Percentiles rank a stretch among this genome's conserved stretches.
phyloP scores from a whole-genome alignment of 352 stramenopile species.

The Phytophthora nicotianae region DNA sequence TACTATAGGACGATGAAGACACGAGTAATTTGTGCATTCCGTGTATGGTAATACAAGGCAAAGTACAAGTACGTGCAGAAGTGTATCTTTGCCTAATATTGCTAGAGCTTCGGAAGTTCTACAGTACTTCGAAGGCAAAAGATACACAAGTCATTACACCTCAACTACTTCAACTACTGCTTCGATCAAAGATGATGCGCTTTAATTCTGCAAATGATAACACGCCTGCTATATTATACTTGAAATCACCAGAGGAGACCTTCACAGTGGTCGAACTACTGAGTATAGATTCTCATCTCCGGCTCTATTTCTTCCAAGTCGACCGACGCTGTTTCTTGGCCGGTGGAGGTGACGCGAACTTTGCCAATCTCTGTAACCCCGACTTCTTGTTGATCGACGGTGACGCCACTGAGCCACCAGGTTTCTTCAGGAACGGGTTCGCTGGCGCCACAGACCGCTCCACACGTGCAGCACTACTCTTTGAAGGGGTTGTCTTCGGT shows the following conservation, averaged over 20 bases:
- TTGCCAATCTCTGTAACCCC: constrained; percentile 63
- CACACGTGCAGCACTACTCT: constrained; percentile 13
- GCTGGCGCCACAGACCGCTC: constrained; percentile 59
- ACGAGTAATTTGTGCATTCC: neutral
- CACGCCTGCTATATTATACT: constrained; percentile 20
- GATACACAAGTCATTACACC: constrained; percentile 7
- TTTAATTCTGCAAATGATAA: neutral
- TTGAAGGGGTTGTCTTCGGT: constrained; percentile 15
- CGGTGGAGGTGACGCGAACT: constrained; percentile 59
- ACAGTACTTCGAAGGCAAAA: constrained; percentile 18
- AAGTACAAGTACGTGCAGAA: too few relatives aligned
- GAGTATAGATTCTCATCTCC: neutral
- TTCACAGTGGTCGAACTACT: neutral
- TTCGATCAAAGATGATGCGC: neutral
- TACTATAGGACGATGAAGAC: constrained; percentile 18
- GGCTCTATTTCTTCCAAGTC: constrained; percentile 38
- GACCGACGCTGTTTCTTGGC: constrained; percentile 48
- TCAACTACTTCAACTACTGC: neutral
- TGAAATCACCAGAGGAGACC: constrained; percentile 2
- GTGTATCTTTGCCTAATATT: constrained; percentile 9
- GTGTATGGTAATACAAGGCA: constrained; percentile 2
- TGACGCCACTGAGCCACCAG: constrained; percentile 20
- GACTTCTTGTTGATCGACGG: constrained; percentile 42
- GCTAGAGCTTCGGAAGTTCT: neutral
- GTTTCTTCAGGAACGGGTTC: constrained; percentile 81